Conservation (phyloP, 805 yeast genomes). For the Yamadazyma endophytica region DNA sequence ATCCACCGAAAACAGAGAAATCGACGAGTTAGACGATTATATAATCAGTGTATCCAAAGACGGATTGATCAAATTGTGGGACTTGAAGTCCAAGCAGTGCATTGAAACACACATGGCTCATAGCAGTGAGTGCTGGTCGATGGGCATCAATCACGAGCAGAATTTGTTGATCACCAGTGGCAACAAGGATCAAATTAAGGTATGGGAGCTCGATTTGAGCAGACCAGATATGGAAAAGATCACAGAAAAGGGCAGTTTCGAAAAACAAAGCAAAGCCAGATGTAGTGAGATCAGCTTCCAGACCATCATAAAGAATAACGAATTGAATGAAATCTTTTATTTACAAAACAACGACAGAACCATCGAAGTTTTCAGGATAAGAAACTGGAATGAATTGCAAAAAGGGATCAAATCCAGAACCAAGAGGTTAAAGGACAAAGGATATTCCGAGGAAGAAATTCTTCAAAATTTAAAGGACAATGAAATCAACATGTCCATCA, state of each 20-base stretch:
- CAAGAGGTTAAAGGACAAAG: slow-evolving; percentile 73
- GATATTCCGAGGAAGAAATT: slow-evolving; percentile 54
- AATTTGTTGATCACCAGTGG: slow-evolving; percentile 66
- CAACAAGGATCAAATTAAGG: slow-evolving; percentile 72
- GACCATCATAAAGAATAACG: slow-evolving; percentile 19
- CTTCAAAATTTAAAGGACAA: slow-evolving; percentile 35
- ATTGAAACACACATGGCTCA: slow-evolving; percentile 94
- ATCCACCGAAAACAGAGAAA: slow-evolving; percentile 17
- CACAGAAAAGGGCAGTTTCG: slow-evolving; percentile 58
- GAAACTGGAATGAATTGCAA: slow-evolving; percentile 71
- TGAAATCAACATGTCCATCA: slow-evolving; percentile 55
- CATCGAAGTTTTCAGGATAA: slow-evolving; percentile 72
- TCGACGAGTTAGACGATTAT: slow-evolving; percentile 65
- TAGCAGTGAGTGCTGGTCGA: slow-evolving; percentile 88
- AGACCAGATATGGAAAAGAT: slow-evolving; percentile 48
- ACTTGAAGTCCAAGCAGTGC: slow-evolving; percentile 81
- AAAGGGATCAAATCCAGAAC: slow-evolving; percentile 76
- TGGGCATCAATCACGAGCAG: slow-evolving; percentile 46
- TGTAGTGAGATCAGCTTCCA: slow-evolving; percentile 58
- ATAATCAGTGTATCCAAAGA: slow-evolving; percentile 79
- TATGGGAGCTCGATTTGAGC: slow-evolving; percentile 70
- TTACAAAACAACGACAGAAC: slow-evolving; percentile 80
- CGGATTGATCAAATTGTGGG: slow-evolving; percentile 93
- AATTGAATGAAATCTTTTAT: slow-evolving; percentile 48
- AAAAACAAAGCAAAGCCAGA: slow-evolving; percentile 73